phyloP scores from a whole-genome alignment of 345 rosid genomes.

The Lepidium africanum region DNA sequence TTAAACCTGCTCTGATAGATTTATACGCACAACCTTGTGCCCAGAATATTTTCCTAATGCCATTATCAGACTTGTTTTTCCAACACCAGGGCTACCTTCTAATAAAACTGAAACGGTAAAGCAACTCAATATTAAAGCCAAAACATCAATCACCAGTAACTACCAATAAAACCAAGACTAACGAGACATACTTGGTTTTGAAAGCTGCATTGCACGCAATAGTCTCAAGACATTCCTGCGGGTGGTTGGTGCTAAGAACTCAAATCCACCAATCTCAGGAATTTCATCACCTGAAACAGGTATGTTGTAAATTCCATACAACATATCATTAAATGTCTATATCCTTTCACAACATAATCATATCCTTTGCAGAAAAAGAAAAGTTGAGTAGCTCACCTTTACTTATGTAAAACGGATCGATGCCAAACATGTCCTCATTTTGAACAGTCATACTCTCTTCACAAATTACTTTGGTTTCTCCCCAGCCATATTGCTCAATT shows the following conservation, averaged over 20 bases:
- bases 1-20: slow-evolving; percentile 91
- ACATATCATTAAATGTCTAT: neutral
- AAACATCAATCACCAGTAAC: neutral
- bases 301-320: neutral
- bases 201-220: slow-evolving; percentile 91
- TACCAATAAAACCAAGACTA: neutral
- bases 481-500: slow-evolving; percentile 85
- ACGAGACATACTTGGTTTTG: slow-evolving; percentile 62
- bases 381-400: slow-evolving; percentile 42
- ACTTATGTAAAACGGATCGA: slow-evolving; percentile 68
- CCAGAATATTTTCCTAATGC: slow-evolving; percentile 93
- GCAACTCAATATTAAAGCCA: slow-evolving; percentile 2
- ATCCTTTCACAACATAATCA: neutral
- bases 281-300: slow-evolving; percentile 37
- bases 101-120: slow-evolving; percentile 48
- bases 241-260: slow-evolving; percentile 86
- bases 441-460: slow-evolving; percentile 37
- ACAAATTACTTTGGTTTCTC: slow-evolving; percentile 35
- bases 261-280: slow-evolving; percentile 57
- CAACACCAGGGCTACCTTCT: slow-evolving; percentile 99
- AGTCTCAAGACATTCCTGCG: slow-evolving; percentile 74
- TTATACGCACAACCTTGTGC: slow-evolving; percentile 90
- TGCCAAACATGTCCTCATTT: slow-evolving; percentile 49
- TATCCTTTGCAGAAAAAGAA: neutral
- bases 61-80: slow-evolving; percentile 85